phyloP scores from a whole-genome alignment of 352 stramenopile species.

The Phytophthora boehmeriae region DNA sequence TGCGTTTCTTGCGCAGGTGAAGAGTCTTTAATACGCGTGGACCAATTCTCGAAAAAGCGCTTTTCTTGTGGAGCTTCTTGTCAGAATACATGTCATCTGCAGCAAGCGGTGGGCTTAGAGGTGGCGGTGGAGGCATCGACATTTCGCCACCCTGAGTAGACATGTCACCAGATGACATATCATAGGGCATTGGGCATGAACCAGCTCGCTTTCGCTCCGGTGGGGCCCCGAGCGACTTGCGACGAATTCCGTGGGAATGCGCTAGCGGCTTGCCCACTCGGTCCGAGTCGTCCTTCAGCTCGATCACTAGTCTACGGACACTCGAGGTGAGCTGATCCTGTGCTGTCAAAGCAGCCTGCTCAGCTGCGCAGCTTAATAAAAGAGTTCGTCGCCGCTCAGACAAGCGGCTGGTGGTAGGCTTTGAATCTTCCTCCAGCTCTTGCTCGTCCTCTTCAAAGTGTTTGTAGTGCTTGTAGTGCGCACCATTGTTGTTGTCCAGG shows the following conservation, averaged over 20 bases:
- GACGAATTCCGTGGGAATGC: constrained; percentile 28
- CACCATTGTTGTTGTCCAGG: constrained; percentile 24
- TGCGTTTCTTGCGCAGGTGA: constrained; percentile 71
- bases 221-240: constrained; percentile 11
- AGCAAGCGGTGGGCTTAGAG: constrained; percentile 11
- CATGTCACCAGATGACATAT: constrained; percentile 9
- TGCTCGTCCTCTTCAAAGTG: constrained; percentile 20
- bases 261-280: constrained; percentile 24
- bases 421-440: constrained; percentile 24
- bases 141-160: constrained; percentile 16
- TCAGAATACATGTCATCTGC: constrained; percentile 19
- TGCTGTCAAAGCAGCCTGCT: constrained; percentile 39
- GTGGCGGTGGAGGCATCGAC: constrained; percentile 11
- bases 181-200: constrained; percentile 64
- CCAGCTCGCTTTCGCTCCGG: constrained; percentile 54
- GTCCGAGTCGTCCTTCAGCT: constrained; percentile 75
- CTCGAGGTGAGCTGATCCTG: constrained; percentile 75
- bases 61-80: constrained; percentile 54
- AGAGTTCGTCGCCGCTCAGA: constrained; percentile 23
- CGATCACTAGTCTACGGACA: constrained; percentile 76
- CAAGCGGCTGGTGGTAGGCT: constrained; percentile 19
- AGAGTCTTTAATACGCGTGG: constrained; percentile 64
- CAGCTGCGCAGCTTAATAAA: constrained; percentile 34
- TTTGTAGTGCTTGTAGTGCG: constrained; percentile 10
- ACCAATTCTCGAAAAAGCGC: constrained; percentile 58